Evolutionary conservation across 257 asterid species (phyloP).

Genomic region (Petrea volubilis): DNA sequence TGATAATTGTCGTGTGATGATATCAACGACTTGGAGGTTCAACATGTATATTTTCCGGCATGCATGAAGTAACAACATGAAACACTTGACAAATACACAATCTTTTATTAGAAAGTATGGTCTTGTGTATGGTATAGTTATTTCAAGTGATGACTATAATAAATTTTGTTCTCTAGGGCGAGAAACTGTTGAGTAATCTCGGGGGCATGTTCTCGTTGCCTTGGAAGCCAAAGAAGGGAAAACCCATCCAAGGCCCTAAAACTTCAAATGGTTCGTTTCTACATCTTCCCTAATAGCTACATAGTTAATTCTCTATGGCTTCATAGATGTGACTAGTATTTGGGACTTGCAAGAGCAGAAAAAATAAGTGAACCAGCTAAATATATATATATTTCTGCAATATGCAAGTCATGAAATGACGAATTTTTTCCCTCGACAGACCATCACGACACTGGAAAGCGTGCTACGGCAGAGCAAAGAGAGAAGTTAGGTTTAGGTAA

Average conservation of each 20-base stretch:
- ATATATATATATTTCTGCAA: background rate
- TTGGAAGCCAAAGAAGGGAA: constrained; percentile 88
- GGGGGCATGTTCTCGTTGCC: constrained; percentile 98
- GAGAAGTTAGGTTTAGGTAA: constrained; percentile 67
- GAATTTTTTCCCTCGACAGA: constrained; percentile 41
- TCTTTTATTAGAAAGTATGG: background rate
- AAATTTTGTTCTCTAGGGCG: constrained; percentile 56
- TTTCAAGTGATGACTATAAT: background rate
- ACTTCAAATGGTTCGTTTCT: constrained; percentile 52
- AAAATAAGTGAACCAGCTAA: background rate
- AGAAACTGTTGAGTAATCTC: constrained; percentile 80
- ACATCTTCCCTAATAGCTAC: constrained; percentile 2
- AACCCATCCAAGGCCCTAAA: constrained; percentile 65
- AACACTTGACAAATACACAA: background rate
- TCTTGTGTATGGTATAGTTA: background rate
- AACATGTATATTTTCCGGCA: no score
- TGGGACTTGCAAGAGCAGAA: background rate
- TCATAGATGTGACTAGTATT: background rate
- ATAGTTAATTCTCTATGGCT: background rate
- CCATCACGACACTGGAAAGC: constrained; percentile 48
- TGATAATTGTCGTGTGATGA: no score
- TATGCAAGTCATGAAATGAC: background rate
- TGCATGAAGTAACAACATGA: background rate
- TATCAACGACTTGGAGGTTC: no score
- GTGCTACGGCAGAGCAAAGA: constrained; percentile 56